phyloP scores from a whole-genome alignment of 192 early-diverging fungal species.

The Gaertneriomyces sp. region DNA sequence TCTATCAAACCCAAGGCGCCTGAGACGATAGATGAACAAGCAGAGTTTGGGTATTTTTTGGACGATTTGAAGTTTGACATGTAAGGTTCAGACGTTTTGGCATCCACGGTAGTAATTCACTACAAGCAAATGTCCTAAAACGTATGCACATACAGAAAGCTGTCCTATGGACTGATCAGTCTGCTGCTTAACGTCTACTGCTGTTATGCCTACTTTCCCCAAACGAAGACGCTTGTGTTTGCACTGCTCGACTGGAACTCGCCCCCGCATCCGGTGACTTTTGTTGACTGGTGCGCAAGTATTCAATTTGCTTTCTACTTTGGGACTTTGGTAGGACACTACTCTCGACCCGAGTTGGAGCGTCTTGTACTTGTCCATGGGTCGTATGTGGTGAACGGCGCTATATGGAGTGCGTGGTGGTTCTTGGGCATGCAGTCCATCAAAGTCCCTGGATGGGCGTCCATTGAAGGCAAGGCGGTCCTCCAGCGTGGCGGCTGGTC shows the following conservation, averaged over 20 bases:
- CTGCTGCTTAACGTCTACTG: constrained; percentile 18
- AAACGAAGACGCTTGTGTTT: not conserved
- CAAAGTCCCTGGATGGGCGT: too few species aligned
- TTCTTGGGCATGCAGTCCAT: constrained; percentile 5
- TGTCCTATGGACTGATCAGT: constrained; percentile 18
- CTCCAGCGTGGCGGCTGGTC: constrained; percentile 13
- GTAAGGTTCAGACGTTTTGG: not conserved
- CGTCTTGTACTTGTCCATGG: constrained; percentile 15
- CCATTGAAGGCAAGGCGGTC: not conserved
- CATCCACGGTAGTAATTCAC: not conserved
- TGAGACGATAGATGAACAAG: constrained; percentile 7
- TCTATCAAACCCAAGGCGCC: constrained; percentile 6
- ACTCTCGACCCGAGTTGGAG: constrained; percentile 12
- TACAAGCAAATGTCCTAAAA: not conserved
- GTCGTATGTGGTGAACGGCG: constrained; percentile 22
- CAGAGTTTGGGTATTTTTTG: constrained; percentile 18
- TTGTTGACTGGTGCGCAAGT: constrained; percentile 12
- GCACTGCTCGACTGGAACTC: not conserved
- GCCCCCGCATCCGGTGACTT: constrained; percentile 19
- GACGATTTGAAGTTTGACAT: constrained; percentile 11
- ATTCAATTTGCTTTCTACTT: constrained; percentile 21
- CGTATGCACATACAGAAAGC: constrained; percentile 6
- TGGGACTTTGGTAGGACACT: constrained; percentile 4
- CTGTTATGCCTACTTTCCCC: constrained; percentile 13
- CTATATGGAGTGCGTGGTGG: constrained; percentile 27